Base-by-base conservation (phyloP, 192 early-diverging fungal genomes). In the Coemansia sp. region DNA sequence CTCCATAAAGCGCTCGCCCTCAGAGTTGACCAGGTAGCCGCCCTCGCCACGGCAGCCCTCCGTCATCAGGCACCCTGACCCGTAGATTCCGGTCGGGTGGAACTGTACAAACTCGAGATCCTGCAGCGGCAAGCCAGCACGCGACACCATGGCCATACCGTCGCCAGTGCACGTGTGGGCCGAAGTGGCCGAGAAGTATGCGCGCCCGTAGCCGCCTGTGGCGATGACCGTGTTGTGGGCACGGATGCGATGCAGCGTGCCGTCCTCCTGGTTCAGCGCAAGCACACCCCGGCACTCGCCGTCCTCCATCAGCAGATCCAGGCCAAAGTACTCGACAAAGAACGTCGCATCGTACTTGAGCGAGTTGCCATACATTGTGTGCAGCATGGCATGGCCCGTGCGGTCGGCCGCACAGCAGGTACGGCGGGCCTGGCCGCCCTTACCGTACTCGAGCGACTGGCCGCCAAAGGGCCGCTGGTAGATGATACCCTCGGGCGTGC, bases 381-480 rank as follows among this genome's bases (percentile, higher is more conserved):
- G 96, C 51, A 98, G 80, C 59, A 98, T 84, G 13, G 96, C 84
- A 65, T 98, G 96, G 49, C 96, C 96, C 12, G 93, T 98, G 60
- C 96, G 90, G 78, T 98, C 96, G 39, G 96, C 96, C 23, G 94
- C 96, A 45, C 91, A 92, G 65, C 93, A 94, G 58, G 91, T 95
- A 51, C 96, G 92, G 58, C 94, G 87, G 16, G 96, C 96, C 79
- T 98, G 93, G 11, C 96, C 96, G 73, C 89, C 94, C 76, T 95
- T 90, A 56, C 96, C 96, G 62, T 81, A 96, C 48, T 96, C 89
- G 59, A 96, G 80, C 62, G 84, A 87, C 67, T 96, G 93, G 43
- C 96, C 96, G 66, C 96, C 96, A 57, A 98, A 98, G 12, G 96
- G 91, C 62, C 96, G 88, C 81, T 98, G 96, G 80, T 96, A 96